Base-by-base conservation (phyloP, 1,284 basidiomycete species). In the Schizophyllum commune region DNA sequence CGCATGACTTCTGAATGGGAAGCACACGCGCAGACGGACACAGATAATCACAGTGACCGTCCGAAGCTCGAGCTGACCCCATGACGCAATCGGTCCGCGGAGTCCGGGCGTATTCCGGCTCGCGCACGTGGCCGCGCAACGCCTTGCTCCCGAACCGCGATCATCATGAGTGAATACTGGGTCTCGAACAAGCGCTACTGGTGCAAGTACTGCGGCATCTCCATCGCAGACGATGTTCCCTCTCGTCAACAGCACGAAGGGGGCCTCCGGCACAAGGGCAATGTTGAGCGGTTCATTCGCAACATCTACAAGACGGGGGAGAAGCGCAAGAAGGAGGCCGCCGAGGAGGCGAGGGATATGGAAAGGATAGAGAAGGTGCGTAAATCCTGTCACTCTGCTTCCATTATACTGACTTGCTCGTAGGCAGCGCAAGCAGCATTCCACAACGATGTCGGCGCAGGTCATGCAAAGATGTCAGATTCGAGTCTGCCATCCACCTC, bases 261-360 rank as follows among this genome's bases (percentile, higher is more conserved):
- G 65, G 97, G 97, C 55, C 76, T 96, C 58, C 86, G 93, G 56
- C 97, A 99, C 78, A 92, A 97, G 72, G 94, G 94, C 57, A 97
- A 93, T 73, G 87, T 92, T 64, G 95, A 98, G 70, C 83, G 95
- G 8, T 96, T 91, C 73, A 91, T 99, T 59, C 82, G 93, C 53
- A 86, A 91, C 53, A 83, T 98, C 32, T 99, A 99, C 82, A 96
- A 96, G 77, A 79, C 86, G n/a, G 91, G 94, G 4, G 92, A 95
- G 75, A 88, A 89, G 75, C 84, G 86, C 60, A 92, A 92, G 77
- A 86, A 89, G 72, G 95, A 97, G 67, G 80, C 82, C 56, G 92
- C 91, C 60, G 89, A 94, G 69, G 94, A 96, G 75, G 89, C 85
- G 67, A 78, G 86, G 64, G 92, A 97, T 71, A 92, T 98, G 82